Conservation (phyloP, 73 alveolate species). For the Paramecium caudatum region DNA sequence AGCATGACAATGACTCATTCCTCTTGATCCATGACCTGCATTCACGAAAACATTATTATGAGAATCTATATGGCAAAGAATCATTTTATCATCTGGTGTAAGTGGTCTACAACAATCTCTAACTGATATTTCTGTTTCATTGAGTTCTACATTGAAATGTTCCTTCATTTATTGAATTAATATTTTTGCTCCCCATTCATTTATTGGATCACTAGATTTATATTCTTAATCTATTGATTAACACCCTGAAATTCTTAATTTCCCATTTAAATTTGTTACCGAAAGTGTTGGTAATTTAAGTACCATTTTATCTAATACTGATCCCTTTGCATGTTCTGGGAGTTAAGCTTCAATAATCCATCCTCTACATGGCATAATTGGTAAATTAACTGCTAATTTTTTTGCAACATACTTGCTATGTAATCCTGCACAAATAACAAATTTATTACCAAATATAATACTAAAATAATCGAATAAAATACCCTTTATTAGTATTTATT, state of each 20-base stretch:
- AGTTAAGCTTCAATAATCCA: conserved; percentile 40
- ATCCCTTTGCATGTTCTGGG: background rate
- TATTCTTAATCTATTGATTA: background rate
- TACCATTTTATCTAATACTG: background rate
- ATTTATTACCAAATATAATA: background rate
- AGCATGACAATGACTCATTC: conserved; percentile 37
- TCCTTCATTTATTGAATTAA: background rate
- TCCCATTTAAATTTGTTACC: background rate
- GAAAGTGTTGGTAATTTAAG: background rate
- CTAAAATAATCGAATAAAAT: background rate
- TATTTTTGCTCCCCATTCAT: conserved; percentile 41
- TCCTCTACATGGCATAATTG: conserved; percentile 55
- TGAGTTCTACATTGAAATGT: background rate
- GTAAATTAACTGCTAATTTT: background rate
- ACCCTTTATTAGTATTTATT: background rate
- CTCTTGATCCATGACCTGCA: conserved; percentile 62
- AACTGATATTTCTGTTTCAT: background rate
- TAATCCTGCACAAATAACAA: conserved; percentile 10
- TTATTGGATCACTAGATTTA: background rate
- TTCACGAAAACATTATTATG: background rate
- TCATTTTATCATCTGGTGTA: conserved; percentile 42
- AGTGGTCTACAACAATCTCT: conserved; percentile 41
- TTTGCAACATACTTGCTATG: conserved; percentile 15
- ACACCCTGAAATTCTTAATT: conserved; percentile 58
- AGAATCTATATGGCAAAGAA: background rate